Conservation (phyloP, 2,329 filamentous ascomycete species). For the Myriosclerotinia curreyana region DNA sequence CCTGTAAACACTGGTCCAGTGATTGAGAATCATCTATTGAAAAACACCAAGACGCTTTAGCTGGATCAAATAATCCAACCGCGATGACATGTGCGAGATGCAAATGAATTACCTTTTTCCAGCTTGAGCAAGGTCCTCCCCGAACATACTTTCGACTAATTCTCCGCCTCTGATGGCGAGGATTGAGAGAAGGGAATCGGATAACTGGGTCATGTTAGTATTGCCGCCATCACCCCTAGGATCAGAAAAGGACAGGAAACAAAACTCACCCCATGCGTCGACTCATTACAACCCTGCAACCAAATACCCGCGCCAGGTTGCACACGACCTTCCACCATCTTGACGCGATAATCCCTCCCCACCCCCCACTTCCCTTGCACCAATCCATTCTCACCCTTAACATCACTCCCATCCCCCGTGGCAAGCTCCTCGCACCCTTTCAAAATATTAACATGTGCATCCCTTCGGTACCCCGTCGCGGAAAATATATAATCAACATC, state of each 20-base stretch:
- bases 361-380: constrained; percentile 58
- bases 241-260: neutral
- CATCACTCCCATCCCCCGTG: constrained; percentile 33
- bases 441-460: constrained; percentile 76
- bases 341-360: constrained; percentile 72
- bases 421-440: constrained; percentile 63
- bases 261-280: constrained; percentile 78
- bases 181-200: constrained; percentile 78
- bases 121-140: constrained; percentile 28
- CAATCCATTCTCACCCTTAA: constrained; percentile 38
- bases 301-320: constrained; percentile 73
- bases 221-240: neutral
- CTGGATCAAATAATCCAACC: too few species aligned
- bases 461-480: constrained; percentile 81
- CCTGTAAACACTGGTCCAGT: too few species aligned
- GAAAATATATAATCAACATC: constrained; percentile 79
- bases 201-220: constrained; percentile 52
- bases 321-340: constrained; percentile 66
- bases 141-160: constrained; percentile 74
- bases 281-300: constrained; percentile 92
- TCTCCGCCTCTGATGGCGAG: constrained; percentile 73
- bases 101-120: neutral
- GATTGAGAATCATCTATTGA: too few species aligned
- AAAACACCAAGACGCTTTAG: too few species aligned
- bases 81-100: too few species aligned